A percentile compares a stretch with the other conserved stretches of the same genome.
These are phyloP conservation scores for Coemansia sp. DNA, from an alignment of 192 early-diverging fungal species.

Conservation along the genomic window DNA sequence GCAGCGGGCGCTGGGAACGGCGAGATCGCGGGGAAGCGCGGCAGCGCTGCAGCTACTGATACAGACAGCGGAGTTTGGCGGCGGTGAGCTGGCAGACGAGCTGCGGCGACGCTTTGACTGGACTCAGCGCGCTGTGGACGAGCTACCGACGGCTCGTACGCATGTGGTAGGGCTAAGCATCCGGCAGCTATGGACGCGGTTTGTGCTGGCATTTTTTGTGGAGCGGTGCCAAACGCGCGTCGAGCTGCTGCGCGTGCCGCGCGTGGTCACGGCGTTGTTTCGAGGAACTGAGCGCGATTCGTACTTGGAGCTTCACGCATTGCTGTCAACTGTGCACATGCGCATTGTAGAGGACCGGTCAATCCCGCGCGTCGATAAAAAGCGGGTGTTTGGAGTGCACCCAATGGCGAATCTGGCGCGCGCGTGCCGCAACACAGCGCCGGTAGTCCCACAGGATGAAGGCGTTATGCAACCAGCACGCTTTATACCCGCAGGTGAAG, in stretches of 20 bases:
- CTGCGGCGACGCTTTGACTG: conserved; percentile 42
- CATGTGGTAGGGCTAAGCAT: conserved; percentile 37
- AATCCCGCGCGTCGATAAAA: conserved; percentile 27
- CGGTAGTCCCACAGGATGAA: conserved; percentile 13
- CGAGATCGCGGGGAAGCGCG: conserved; percentile 39
- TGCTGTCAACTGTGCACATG: conserved; percentile 23
- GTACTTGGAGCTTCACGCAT: conserved; percentile 37
- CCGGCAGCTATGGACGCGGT: conserved; percentile 45
- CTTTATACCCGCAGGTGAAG: conserved; percentile 14
- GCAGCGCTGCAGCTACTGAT: conserved; percentile 34
- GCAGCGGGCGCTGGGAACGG: conserved; percentile 31
- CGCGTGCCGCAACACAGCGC: conserved; percentile 15
- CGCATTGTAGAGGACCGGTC: conserved; percentile 30
- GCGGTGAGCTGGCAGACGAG: conserved; percentile 39
- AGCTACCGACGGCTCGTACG: conserved; percentile 22
- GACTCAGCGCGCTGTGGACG: conserved; percentile 25
- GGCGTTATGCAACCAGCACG: conserved; percentile 17
- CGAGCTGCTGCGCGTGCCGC: conserved; percentile 30
- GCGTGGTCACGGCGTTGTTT: conserved; percentile 29
- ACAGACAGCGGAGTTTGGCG: conserved; percentile 31
- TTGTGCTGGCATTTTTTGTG: conserved; percentile 46
- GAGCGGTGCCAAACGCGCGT: conserved; percentile 24
- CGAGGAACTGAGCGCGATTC: conserved; percentile 36
- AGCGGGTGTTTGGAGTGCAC: conserved; percentile 28
- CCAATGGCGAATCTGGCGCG: conserved; percentile 34